phyloP scores from a whole-genome alignment of 305 asterid genomes.

The Fraxinus greggii region DNA sequence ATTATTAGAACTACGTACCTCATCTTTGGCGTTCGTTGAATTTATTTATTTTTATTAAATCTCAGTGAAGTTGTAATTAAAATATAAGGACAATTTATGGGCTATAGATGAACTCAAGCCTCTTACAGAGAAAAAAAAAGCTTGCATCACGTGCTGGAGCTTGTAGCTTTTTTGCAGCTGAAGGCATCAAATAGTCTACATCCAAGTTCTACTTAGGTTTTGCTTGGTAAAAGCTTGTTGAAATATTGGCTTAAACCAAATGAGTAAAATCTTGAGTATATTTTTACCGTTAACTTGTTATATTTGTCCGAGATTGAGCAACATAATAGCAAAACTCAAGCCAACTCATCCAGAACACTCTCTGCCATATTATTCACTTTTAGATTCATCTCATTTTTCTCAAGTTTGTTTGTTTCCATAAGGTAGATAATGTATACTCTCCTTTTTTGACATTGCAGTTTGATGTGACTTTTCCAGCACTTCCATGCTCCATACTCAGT shows the following conservation, averaged over 20 bases:
- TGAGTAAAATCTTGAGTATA: neutral
- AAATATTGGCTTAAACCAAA: neutral
- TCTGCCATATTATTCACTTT: neutral
- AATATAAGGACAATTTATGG: neutral
- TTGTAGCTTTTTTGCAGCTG: neutral
- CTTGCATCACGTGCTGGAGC: neutral
- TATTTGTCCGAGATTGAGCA: neutral
- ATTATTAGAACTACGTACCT: neutral
- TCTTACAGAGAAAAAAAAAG: neutral
- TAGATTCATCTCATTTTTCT: neutral
- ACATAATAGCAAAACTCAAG: slow-evolving; percentile 8
- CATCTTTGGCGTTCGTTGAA: neutral
- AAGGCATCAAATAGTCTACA: slow-evolving; percentile 10
- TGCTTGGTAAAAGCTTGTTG: neutral
- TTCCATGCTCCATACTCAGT: slow-evolving; percentile 87
- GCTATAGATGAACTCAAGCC: neutral
- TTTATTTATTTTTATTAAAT: neutral
- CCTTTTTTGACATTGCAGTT: slow-evolving; percentile 66
- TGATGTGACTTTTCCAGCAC: slow-evolving; percentile 95
- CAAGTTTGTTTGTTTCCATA: neutral
- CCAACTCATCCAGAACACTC: neutral
- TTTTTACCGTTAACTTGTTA: neutral
- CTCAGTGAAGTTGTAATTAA: neutral
- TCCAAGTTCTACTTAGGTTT: neutral
- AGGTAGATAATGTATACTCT: neutral